Evolutionary conservation across 331 rosid species (phyloP).

Genomic region (Malus hybrid): DNA sequence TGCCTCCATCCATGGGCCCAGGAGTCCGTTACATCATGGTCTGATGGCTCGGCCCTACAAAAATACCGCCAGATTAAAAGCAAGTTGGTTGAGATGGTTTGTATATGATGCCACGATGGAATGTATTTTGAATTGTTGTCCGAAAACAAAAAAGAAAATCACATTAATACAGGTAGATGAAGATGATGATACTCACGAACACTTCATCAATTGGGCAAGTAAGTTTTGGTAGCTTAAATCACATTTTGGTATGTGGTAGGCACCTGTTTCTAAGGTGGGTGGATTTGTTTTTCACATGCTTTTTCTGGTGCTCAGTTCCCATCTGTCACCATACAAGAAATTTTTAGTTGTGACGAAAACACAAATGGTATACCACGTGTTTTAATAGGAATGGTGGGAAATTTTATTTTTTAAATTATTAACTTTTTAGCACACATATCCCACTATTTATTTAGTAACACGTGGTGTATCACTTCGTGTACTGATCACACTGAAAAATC

Average conservation of each 20-base stretch:
- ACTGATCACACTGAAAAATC: too few species aligned
- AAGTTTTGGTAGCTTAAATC: constrained; percentile 4
- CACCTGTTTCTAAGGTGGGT: constrained; percentile 1
- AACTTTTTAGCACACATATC: too few species aligned
- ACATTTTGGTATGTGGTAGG: constrained; percentile 9
- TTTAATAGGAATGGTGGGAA: too few species aligned
- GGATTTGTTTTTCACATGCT: constrained; percentile 15
- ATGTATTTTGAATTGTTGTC: background rate
- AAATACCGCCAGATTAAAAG: too few species aligned
- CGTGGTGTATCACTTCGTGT: too few species aligned
- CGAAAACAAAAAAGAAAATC: background rate
- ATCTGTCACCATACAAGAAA: background rate
- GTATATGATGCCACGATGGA: background rate
- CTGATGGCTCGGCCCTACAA: too few species aligned
- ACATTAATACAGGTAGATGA: constrained; percentile 1
- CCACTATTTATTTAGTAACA: too few species aligned
- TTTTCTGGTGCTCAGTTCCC: background rate
- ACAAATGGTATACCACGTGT: too few species aligned
- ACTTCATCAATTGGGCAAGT: background rate
- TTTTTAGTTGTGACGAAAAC: too few species aligned
- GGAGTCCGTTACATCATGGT: background rate
- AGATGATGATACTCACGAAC: background rate
- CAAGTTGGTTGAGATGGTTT: background rate
- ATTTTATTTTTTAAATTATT: too few species aligned
- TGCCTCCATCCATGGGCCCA: background rate